Conservation (phyloP, 139 green algal genomes). For the Spirogloea muscicola region DNA sequence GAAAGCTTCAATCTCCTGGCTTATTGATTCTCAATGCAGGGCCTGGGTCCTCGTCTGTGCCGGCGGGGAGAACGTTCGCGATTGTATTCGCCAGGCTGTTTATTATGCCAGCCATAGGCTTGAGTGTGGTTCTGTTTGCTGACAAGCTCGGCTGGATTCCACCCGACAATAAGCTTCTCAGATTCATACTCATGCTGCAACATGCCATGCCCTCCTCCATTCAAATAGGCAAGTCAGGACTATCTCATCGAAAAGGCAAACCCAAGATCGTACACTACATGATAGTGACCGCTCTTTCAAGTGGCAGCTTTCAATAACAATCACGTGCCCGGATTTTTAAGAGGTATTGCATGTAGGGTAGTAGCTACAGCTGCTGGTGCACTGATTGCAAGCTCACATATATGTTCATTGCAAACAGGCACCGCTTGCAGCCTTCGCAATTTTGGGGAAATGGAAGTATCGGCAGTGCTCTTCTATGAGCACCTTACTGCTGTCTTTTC, state of each 20-base stretch:
- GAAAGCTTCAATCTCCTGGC: too few species aligned
- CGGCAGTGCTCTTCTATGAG: conserved; percentile 16
- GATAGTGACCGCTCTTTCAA: not conserved
- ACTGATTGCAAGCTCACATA: too few species aligned
- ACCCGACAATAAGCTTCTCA: conserved; percentile 9
- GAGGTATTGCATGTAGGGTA: too few species aligned
- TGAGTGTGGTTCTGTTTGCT: conserved; percentile 8
- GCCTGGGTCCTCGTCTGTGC: conserved; percentile 10
- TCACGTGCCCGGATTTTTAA: too few species aligned
- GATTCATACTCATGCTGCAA: conserved; percentile 24
- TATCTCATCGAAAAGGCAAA: not conserved
- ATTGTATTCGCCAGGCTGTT: conserved; percentile 9
- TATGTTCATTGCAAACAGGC: not conserved
- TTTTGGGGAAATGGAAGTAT: conserved; percentile 27
- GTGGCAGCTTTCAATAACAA: too few species aligned
- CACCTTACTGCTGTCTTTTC: conserved; percentile 2
- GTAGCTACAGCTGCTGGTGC: not conserved
- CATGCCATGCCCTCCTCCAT: conserved; percentile 37
- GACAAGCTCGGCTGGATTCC: conserved; percentile 17
- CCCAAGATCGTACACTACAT: not conserved
- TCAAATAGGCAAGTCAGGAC: conserved; percentile 15
- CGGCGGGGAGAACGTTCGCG: not conserved
- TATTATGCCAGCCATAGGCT: conserved; percentile 15
- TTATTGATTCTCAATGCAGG: not conserved
- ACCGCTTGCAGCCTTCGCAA: conserved; percentile 9